Base-by-base conservation (phyloP, 257 asterid genomes). In the Plantago elongata region DNA sequence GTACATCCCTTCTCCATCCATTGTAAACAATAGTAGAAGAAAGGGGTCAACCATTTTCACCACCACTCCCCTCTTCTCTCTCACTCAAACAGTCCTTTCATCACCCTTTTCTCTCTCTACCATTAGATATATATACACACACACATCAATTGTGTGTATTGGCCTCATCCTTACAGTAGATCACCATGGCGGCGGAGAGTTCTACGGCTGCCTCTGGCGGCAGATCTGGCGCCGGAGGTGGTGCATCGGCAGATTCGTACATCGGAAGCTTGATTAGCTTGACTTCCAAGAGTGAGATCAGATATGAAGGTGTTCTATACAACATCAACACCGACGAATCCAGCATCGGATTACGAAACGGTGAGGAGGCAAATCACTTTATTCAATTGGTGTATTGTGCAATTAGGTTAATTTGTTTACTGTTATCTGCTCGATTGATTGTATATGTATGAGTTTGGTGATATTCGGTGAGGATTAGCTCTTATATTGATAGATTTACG, bases 281-380 rank as follows among this genome's bases (percentile, higher is more conserved):
- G 94, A 91, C 94, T 18, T 91, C 98, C 37, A 91, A 88, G 80
- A 91, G 96, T 64, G 96, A 91, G 85, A 91, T 91, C 83, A 84
- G 96, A 64, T 91, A 91, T 38, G 98, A 90, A 65, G 98, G 98
- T 14, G 74, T 90, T 63, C 75, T 90, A 11, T 81, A 82, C 81
- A 85, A 85, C 76, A 91, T 91, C 83, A 91, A 88, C 77, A 84
- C 98, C 48, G 96, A 88, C 10, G 98, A 91, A 82, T 85, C 98
- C 58, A 91, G 95, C 82, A 91, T 91, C 79, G 98, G 96, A 45
- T 78, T 91, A 48, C 88, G 94, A 51, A 91, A 82, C 84, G 96
- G 97, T 90, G 75, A 64, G 66, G 57, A 16, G 52, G 11, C 9
- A 38, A 57, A 57, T 57, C 5, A n/a, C 4, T 14, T 10, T 14